Percentiles rank a stretch among this genome's conserved stretches.
phyloP scores from a whole-genome alignment of 495 filamentous ascomycete species.

The Lineolata rhizophorae region DNA sequence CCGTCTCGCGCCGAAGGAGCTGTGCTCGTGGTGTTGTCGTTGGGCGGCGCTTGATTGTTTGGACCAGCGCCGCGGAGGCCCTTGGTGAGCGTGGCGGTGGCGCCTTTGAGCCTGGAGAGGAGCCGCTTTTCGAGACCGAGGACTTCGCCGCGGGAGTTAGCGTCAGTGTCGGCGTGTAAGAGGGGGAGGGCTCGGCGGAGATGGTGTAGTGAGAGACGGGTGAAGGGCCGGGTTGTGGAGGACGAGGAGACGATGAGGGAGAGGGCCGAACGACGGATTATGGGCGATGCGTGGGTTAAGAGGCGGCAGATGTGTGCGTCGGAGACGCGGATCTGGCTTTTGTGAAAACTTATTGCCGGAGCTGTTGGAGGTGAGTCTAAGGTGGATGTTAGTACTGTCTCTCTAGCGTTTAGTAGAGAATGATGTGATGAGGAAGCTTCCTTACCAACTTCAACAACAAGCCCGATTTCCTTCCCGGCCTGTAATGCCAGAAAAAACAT shows the following conservation, averaged over 20 bases:
- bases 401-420: conserved; percentile 1
- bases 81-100: conserved; percentile 9
- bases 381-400: conserved; percentile 13
- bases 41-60: conserved; percentile 4
- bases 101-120: conserved; percentile 14
- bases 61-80: conserved; percentile 1
- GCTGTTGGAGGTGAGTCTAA: not conserved
- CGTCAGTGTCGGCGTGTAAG: conserved; percentile 64
- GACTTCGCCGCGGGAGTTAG: conserved; percentile 58
- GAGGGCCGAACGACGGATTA: conserved; percentile 49
- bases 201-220: conserved; percentile 29
- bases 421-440: no score
- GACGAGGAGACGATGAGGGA: conserved; percentile 50
- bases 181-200: conserved; percentile 38
- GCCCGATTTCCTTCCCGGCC: conserved; percentile 53
- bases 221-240: conserved; percentile 47
- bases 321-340: conserved; percentile 18
- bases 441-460: conserved; percentile 55
- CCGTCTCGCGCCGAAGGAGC: no score
- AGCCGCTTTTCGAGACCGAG: conserved; percentile 48
- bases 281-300: conserved; percentile 36
- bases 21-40: no score
- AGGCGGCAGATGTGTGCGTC: conserved; percentile 26
- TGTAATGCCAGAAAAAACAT: conserved; percentile 46
- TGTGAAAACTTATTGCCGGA: conserved; percentile 3